These are phyloP conservation scores for Beauveria sp. DNA, from an alignment of 2,329 filamentous ascomycete genomes.

Conservation along the genomic window DNA sequence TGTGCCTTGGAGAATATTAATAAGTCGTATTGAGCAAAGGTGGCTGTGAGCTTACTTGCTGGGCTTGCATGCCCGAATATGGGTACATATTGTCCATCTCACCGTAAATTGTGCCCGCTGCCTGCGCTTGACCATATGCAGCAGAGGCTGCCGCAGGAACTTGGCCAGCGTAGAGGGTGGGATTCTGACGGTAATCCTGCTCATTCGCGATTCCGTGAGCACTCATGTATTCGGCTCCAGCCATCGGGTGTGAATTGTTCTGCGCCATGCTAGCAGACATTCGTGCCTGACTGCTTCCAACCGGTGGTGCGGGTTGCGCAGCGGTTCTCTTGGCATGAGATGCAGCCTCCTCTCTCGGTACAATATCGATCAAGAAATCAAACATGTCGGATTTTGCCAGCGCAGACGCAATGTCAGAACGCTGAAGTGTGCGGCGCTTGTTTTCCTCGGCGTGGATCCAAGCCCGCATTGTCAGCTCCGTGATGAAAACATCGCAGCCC, in stretches of 20 bases:
- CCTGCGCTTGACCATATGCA: constrained; percentile 69
- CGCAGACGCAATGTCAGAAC: constrained; percentile 92
- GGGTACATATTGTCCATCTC: constrained; percentile 80
- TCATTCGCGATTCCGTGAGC: constrained; percentile 59
- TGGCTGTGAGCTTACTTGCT: constrained; percentile 56
- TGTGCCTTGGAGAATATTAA: constrained; percentile 27
- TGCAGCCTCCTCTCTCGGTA: constrained; percentile 87
- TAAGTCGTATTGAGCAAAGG: not conserved
- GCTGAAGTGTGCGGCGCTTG: constrained; percentile 89
- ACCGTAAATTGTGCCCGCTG: constrained; percentile 62
- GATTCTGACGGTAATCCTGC: constrained; percentile 71
- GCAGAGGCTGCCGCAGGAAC: constrained; percentile 65
- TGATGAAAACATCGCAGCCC: constrained; percentile 98
- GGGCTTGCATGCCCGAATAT: constrained; percentile 72
- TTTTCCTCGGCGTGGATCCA: constrained; percentile 99
- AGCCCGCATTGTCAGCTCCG: constrained; percentile 95
- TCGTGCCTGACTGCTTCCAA: constrained; percentile 42
- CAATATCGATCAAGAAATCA: constrained; percentile 98
- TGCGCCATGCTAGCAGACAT: constrained; percentile 44
- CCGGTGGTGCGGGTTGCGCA: constrained; percentile 40
- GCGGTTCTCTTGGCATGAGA: constrained; percentile 72
- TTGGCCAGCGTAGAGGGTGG: constrained; percentile 73
- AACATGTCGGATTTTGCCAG: constrained; percentile 99
- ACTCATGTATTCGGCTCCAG: constrained; percentile 54
- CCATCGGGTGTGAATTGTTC: constrained; percentile 50